phyloP scores from a whole-genome alignment of 441 rosid genomes.

The Bruguiera hainesii region DNA sequence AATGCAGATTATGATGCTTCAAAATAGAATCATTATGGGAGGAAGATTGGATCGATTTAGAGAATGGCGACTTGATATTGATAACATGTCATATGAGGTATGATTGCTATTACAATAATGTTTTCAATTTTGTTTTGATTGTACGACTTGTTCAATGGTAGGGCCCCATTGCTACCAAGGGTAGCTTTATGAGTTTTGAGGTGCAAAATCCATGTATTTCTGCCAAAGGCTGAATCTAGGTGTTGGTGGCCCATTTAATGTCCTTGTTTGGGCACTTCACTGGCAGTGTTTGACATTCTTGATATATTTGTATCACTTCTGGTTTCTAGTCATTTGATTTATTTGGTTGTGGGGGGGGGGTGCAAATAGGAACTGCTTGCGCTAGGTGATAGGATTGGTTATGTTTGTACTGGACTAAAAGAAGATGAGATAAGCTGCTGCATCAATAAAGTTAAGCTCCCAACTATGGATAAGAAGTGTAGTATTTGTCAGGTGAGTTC shows the following conservation, averaged over 20 bases:
- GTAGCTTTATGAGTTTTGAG: not conserved
- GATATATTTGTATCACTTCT: not conserved
- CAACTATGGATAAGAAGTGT: conserved; percentile 59
- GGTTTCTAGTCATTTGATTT: not conserved
- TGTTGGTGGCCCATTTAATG: not conserved
- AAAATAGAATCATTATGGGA: conserved; percentile 62
- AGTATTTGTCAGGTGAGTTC: conserved; percentile 76
- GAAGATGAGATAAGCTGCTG: conserved; percentile 69
- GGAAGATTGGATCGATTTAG: conserved; percentile 60
- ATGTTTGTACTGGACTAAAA: conserved; percentile 78
- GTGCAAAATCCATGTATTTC: not conserved
- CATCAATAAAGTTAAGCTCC: conserved; percentile 51
- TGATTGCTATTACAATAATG: not conserved
- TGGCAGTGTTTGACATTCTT: not conserved
- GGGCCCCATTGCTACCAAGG: not conserved
- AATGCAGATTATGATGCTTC: conserved; percentile 71
- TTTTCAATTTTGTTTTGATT: conserved; percentile 1
- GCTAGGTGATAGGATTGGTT: conserved; percentile 84
- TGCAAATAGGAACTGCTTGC: conserved; percentile 76
- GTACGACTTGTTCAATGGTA: not conserved
- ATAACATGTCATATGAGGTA: conserved; percentile 91
- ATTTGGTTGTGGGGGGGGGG: not conserved
- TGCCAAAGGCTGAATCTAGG: not conserved
- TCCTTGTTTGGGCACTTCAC: not conserved
- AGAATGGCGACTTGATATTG: conserved; percentile 81